Evolutionary conservation across 2,329 filamentous ascomycete species (phyloP).

Genomic region (Neonectria magnoliae): DNA sequence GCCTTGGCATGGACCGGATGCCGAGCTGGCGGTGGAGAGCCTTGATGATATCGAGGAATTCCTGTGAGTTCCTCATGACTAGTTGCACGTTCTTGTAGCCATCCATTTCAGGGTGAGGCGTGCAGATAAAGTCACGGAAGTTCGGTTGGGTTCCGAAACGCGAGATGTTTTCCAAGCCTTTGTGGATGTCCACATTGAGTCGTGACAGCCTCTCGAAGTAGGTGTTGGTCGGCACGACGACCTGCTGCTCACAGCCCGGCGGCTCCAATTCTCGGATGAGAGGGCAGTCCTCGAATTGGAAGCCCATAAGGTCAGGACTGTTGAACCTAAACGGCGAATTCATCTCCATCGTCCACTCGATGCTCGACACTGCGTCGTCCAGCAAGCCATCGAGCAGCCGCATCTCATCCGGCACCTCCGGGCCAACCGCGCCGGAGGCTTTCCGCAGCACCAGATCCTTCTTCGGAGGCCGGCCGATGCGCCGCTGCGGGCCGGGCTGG

Average conservation of each 20-base stretch:
- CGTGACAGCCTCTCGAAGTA: constrained; percentile 37
- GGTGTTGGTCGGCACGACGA: constrained; percentile 19
- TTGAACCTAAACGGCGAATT: constrained; percentile 12
- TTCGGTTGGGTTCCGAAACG: constrained; percentile 8
- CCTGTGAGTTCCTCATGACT: constrained; percentile 35
- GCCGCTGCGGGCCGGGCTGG: constrained; percentile 43
- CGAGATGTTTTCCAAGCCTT: constrained; percentile 24
- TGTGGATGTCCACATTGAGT: constrained; percentile 37
- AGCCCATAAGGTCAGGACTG: constrained; percentile 24
- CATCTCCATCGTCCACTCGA: constrained; percentile 27
- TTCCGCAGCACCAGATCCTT: constrained; percentile 28
- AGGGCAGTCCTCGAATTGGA: constrained; percentile 37
- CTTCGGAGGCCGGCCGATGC: constrained; percentile 45
- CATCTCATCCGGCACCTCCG: constrained; percentile 4
- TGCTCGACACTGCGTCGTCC: constrained; percentile 15
- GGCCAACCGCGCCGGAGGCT: constrained; percentile 11
- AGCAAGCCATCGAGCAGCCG: constrained; percentile 33
- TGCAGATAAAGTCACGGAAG: constrained; percentile 33
- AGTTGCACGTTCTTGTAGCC: constrained; percentile 36
- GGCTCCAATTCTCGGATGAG: constrained; percentile 26
- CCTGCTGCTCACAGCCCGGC: constrained; percentile 7
- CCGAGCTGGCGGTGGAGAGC: constrained; percentile 38
- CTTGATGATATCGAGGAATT: constrained; percentile 42
- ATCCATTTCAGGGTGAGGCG: constrained; percentile 13
- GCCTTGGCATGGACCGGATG: constrained; percentile 14